Evolutionary conservation across 352 stramenopile species (phyloP).

Genomic region (Globisporangium ultimum): DNA sequence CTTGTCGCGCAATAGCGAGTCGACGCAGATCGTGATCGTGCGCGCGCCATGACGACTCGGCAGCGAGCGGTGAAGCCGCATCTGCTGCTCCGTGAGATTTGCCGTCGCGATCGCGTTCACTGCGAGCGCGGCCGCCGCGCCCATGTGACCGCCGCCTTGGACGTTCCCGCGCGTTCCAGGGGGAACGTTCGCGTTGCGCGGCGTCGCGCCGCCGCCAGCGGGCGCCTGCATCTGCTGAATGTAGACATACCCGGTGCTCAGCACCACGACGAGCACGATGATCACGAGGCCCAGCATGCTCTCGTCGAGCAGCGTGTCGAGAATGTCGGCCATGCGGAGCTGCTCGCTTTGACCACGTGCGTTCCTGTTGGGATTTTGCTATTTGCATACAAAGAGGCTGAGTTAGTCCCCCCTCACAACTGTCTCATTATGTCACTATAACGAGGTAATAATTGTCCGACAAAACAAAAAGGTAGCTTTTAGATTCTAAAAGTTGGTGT

Average conservation of each 20-base stretch:
- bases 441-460: too few species aligned
- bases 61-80: slow-evolving; percentile 55
- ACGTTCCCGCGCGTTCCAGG: slow-evolving; percentile 4
- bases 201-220: slow-evolving; percentile 1
- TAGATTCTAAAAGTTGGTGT: too few species aligned
- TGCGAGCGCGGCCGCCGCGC: slow-evolving; percentile 7
- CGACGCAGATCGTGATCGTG: slow-evolving; percentile 61
- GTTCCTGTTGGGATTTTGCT: too few species aligned
- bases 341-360: not conserved
- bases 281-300: slow-evolving; percentile 66
- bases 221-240: slow-evolving; percentile 51
- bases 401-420: too few species aligned
- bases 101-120: slow-evolving; percentile 34
- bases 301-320: slow-evolving; percentile 60
- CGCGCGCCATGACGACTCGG: slow-evolving; percentile 60
- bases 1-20: slow-evolving; percentile 42
- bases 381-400: not conserved
- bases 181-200: not conserved
- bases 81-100: slow-evolving; percentile 41
- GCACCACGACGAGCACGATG: slow-evolving; percentile 63
- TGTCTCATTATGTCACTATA: too few species aligned
- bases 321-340: slow-evolving; percentile 26
- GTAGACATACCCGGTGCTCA: slow-evolving; percentile 76
- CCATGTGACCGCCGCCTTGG: slow-evolving; percentile 13
- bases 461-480: not conserved